Percentiles rank a stretch among this genome's conserved stretches.
These are phyloP conservation scores for Aspergillus uvarum DNA, from an alignment of 2,329 filamentous ascomycete genomes.

Conservation along the genomic window DNA sequence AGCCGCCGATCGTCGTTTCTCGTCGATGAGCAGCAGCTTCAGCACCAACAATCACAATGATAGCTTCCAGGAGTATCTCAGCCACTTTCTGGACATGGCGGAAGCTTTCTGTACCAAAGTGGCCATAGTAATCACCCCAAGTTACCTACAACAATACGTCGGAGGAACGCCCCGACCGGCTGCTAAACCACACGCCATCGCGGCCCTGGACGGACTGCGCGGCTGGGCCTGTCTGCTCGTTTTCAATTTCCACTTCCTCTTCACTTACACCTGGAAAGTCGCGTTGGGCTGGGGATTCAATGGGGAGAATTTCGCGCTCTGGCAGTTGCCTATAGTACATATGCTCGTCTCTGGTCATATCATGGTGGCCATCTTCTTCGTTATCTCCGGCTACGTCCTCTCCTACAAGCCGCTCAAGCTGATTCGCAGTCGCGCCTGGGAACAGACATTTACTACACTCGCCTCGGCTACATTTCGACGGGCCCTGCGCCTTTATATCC, in stretches of 20 bases:
- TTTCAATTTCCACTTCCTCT: constrained; percentile 49
- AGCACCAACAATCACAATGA: not conserved
- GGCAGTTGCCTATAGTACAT: constrained; percentile 45
- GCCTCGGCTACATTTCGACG: constrained; percentile 48
- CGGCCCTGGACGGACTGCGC: constrained; percentile 44
- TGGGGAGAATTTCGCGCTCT: constrained; percentile 40
- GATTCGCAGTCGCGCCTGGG: constrained; percentile 39
- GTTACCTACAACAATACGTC: constrained; percentile 37
- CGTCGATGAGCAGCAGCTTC: not conserved
- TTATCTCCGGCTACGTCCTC: constrained; percentile 51
- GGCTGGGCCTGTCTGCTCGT: constrained; percentile 48
- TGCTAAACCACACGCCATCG: constrained; percentile 38
- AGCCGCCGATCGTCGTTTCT: constrained; percentile 10
- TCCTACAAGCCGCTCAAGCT: constrained; percentile 44
- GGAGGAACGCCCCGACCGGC: constrained; percentile 30
- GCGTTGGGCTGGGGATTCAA: constrained; percentile 43
- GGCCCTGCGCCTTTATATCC: constrained; percentile 44
- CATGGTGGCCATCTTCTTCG: constrained; percentile 51
- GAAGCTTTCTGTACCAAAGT: constrained; percentile 27
- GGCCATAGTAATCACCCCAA: constrained; percentile 35
- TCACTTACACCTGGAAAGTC: constrained; percentile 46
- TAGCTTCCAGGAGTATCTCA: not conserved
- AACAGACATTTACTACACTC: constrained; percentile 41
- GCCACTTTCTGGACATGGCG: constrained; percentile 27
- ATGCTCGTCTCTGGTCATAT: constrained; percentile 47